Evolutionary conservation across 371 early-diverging fungal genomes (phyloP).

Genomic region (Lichtheimia ramosa): DNA sequence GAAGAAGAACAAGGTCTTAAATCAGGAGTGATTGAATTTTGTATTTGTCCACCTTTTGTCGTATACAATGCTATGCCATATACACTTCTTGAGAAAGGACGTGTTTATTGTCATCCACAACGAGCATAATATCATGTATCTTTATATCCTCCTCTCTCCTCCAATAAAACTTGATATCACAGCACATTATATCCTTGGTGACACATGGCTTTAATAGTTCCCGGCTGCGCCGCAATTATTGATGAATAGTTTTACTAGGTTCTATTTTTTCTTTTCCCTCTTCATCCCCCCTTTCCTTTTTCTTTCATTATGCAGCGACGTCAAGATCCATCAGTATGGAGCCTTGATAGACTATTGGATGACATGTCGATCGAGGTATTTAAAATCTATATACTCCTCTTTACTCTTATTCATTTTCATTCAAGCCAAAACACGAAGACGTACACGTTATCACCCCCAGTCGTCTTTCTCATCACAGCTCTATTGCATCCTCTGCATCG

Average conservation of each 20-base stretch:
- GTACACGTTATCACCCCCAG: background rate
- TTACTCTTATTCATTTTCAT: too few relatives aligned
- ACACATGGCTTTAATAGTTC: too few relatives aligned
- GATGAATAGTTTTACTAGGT: too few relatives aligned
- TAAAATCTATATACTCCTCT: too few relatives aligned
- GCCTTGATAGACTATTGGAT: too few relatives aligned
- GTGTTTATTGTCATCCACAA: conserved; percentile 28
- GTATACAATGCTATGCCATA: conserved; percentile 19
- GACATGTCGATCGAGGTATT: too few relatives aligned
- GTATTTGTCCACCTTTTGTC: conserved; percentile 50
- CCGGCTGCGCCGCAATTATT: too few relatives aligned
- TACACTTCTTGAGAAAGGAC: conserved; percentile 39
- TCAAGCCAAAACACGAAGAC: background rate
- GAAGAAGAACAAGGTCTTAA: conserved; percentile 39
- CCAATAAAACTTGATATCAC: too few relatives aligned
- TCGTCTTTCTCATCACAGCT: conserved; percentile 13
- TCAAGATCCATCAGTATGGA: background rate
- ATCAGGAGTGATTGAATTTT: conserved; percentile 38
- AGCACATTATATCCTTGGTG: too few relatives aligned
- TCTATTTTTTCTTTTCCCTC: background rate
- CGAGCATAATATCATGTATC: background rate
- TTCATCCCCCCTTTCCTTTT: background rate
- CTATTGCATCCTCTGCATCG: conserved; percentile 15
- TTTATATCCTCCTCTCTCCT: too few relatives aligned
- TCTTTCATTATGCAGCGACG: background rate